These are phyloP conservation scores for Dipteronia dyeriana DNA, from an alignment of 345 rosid species.

Conservation along the genomic window DNA sequence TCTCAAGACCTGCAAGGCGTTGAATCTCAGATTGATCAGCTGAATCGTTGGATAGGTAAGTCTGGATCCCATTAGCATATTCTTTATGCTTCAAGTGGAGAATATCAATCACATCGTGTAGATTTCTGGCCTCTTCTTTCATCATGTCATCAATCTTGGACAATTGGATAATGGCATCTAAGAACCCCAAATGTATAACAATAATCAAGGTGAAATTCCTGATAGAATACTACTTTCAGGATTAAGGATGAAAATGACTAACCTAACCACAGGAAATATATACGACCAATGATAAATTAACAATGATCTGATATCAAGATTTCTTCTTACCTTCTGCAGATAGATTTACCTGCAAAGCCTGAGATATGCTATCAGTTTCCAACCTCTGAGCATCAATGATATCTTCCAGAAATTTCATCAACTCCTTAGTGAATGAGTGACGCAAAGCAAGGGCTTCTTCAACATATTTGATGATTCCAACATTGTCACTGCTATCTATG, in stretches of 20 bases:
- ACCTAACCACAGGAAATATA: conserved; percentile 27
- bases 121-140: conserved; percentile 68
- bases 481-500: conserved; percentile 41
- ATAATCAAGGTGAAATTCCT: conserved; percentile 10
- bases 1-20: conserved; percentile 63
- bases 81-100: conserved; percentile 72
- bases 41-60: conserved; percentile 49
- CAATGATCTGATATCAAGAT: conserved; percentile 24
- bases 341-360: conserved; percentile 40
- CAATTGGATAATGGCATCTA: conserved; percentile 62
- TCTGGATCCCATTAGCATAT: conserved; percentile 51
- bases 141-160: conserved; percentile 77
- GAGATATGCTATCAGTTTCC: conserved; percentile 54
- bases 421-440: conserved; percentile 53
- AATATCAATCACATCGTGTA: conserved; percentile 58
- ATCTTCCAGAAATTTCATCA: conserved; percentile 73
- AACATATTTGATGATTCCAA: conserved; percentile 48
- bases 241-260: conserved; percentile 16
- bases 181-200: conserved; percentile 17
- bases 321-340: conserved; percentile 70
- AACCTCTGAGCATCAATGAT: conserved; percentile 59
- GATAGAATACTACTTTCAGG: not conserved
- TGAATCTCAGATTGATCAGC: conserved; percentile 71
- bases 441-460: conserved; percentile 70
- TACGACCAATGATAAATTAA: conserved; percentile 15